Conservation (phyloP, 371 early-diverging fungal genomes). For the Blastocladiella emersonii region DNA sequence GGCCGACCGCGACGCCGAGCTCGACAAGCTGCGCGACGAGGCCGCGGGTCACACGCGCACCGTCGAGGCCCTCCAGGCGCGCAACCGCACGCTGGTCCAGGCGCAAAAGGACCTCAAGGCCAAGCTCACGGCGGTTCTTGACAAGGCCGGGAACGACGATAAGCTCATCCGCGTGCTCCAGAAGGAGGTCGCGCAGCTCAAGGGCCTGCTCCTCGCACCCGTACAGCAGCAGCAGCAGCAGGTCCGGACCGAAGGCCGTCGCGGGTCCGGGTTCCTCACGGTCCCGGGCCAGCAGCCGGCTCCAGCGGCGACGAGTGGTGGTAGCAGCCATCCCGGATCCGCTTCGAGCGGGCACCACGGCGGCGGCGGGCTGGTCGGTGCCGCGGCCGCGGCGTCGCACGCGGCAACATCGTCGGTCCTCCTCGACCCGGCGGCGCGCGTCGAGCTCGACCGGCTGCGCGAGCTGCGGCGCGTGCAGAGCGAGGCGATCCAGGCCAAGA, state of each 20-base stretch:
- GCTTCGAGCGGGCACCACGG: too few species aligned
- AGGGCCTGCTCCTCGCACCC: too few species aligned
- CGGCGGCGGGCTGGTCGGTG: too few species aligned
- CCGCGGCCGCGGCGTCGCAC: too few species aligned
- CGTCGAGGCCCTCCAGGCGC: neutral
- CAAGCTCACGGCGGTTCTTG: neutral
- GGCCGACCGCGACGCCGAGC: neutral
- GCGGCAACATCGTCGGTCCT: too few species aligned
- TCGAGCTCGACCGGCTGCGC: slow-evolving; percentile 28
- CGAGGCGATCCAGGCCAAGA: slow-evolving; percentile 24
- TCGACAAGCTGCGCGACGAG: neutral
- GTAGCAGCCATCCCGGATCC: too few species aligned
- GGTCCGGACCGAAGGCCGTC: too few species aligned
- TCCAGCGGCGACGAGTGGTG: too few species aligned
- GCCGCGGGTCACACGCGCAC: neutral
- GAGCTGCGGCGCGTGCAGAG: slow-evolving; percentile 39
- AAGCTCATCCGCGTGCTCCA: neutral
- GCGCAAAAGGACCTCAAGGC: neutral
- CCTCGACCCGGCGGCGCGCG: neutral
- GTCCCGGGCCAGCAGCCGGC: too few species aligned
- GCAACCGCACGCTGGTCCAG: neutral
- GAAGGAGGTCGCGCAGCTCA: neutral
- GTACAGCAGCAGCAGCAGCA: too few species aligned
- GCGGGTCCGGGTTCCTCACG: too few species aligned
- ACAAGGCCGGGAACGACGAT: neutral